phyloP scores from a whole-genome alignment of 2,329 filamentous ascomycete species.

The Byssoonygena ceratinophila region DNA sequence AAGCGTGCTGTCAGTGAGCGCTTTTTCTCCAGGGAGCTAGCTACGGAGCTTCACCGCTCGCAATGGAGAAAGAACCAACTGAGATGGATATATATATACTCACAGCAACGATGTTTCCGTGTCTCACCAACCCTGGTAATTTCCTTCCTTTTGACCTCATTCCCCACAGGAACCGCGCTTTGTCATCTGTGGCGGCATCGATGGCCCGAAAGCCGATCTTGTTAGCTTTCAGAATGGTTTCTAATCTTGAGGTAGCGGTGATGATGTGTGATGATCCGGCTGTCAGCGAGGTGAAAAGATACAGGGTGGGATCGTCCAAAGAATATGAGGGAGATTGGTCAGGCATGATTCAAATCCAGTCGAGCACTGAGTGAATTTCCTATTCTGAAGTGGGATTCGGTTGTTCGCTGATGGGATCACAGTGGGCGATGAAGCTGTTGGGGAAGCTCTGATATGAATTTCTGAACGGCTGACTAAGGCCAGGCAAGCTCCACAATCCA shows the following conservation, averaged over 20 bases:
- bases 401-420: neutral
- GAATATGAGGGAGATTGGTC: constrained; percentile 26
- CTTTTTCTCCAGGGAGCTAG: neutral
- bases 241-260: constrained; percentile 86
- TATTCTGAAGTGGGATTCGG: neutral
- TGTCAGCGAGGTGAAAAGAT: constrained; percentile 92
- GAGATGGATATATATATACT: too few species aligned
- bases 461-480: too few species aligned
- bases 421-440: neutral
- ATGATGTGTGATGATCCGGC: constrained; percentile 93
- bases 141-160: constrained; percentile 76
- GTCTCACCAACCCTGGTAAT: constrained; percentile 78
- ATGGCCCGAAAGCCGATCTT: constrained; percentile 86
- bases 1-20: neutral
- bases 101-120: constrained; percentile 75
- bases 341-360: neutral
- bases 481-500: too few species aligned
- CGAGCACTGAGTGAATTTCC: neutral
- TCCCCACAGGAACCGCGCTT: constrained; percentile 79
- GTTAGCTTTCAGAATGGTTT: constrained; percentile 93
- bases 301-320: constrained; percentile 58
- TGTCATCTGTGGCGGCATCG: constrained; percentile 81
- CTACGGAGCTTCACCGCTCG: neutral
- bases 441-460: neutral
- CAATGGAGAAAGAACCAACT: neutral